Base-by-base conservation (phyloP, 345 rosid species). In the Hirschfeldia incana region DNA sequence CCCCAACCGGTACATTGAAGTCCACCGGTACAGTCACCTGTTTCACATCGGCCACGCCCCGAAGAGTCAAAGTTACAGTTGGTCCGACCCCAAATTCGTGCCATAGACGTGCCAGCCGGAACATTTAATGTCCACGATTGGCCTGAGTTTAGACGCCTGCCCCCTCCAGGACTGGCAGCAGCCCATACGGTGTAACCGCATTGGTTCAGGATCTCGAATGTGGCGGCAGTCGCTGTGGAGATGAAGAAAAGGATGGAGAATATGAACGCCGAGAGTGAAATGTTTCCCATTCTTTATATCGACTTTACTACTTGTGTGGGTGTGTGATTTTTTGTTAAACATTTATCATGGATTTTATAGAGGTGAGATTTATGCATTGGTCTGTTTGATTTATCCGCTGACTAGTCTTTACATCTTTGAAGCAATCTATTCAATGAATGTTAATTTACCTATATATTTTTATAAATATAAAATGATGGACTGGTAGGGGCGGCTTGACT, bases 11-110 rank as follows among this genome's bases (percentile, higher is more conserved):
- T 34, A 61, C 97, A 87, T 30, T 81, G 62, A 4, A 87, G 84
- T 60, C 79, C 63, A 26, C 88, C 88, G 4, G 72, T 80, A 0
- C 97, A 89, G 17, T 87, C 92, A 2, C 94, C 90, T 0, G 89
- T 89, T 65, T 83, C 13, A 5, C 97, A 91, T 12, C 67, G 67
- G 17, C 68, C 84, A 30, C 78, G 77, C 4, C 84, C 84, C 0
- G 81, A 76, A 3, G 74, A 67, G 51, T 81, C 84, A 53, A 81
- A 81, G 53, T 81, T 81, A 67, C 84, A 81, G 4, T 76, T 81
- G 67, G 84, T 81, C 37, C 84, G 78, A 60, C 84, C 81, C 84
- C 81, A 81, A 29, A 81, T 81, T 26, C 84, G 78, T 37, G 81
- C 84, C 81, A 81, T 81, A 28, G 42, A 1, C 2, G 84, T 81